A percentile compares a stretch with the other conserved stretches of the same genome.
Conservation (phyloP, 2,329 filamentous ascomycete species). For the Nannizziopsis barbatae region DNA sequence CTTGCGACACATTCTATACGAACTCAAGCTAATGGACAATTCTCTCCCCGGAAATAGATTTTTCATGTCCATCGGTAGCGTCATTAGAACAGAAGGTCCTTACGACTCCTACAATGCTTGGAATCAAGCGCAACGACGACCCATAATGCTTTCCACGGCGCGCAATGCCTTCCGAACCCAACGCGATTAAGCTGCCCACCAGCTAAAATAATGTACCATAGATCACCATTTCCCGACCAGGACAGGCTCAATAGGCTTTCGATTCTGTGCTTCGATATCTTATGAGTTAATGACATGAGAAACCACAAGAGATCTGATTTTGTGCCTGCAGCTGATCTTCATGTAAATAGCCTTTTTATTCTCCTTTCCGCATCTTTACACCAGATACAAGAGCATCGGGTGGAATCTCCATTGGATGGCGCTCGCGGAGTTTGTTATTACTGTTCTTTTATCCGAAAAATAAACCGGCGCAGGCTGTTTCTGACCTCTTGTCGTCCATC, state of each 20-base stretch:
- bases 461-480: no score
- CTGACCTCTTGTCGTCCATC: no score
- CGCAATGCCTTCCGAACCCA: constrained; percentile 2
- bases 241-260: background rate
- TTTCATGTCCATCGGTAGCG: constrained; percentile 98
- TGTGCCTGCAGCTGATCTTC: background rate
- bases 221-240: background rate
- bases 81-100: constrained; percentile 83
- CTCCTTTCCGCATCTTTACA: background rate
- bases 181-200: constrained; percentile 3
- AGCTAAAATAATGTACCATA: constrained; percentile 7
- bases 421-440: background rate
- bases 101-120: constrained; percentile 66
- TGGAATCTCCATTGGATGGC: constrained; percentile 1
- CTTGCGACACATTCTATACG: background rate
- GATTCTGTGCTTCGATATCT: background rate
- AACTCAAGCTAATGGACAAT: constrained; percentile 28
- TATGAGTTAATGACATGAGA: constrained; percentile 8
- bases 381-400: background rate
- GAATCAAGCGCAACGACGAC: constrained; percentile 58
- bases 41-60: constrained; percentile 43
- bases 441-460: background rate
- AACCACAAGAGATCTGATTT: background rate
- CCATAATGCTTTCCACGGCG: constrained; percentile 52
- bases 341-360: constrained; percentile 2